Conservation (phyloP, 192 early-diverging fungal species). For the Coemansia sp. region DNA sequence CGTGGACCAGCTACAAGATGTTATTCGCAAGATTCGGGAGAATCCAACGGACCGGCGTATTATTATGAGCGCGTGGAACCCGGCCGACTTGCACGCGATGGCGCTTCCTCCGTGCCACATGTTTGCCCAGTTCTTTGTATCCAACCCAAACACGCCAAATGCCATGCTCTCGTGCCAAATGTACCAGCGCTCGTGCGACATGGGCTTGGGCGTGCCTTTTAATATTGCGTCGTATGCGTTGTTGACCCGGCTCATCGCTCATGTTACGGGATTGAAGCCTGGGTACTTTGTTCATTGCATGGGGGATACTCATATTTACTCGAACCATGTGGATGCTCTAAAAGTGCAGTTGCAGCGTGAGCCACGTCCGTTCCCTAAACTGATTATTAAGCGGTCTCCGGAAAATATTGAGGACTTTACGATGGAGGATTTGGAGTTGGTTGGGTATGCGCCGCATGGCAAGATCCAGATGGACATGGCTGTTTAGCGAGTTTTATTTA, state of each 20-base stretch:
- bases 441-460: constrained; percentile 80
- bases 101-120: constrained; percentile 97
- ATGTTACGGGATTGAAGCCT: constrained; percentile 78
- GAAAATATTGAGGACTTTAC: constrained; percentile 70
- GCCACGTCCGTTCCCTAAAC: constrained; percentile 80
- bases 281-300: constrained; percentile 89
- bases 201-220: constrained; percentile 97
- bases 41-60: constrained; percentile 90
- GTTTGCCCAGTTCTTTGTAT: constrained; percentile 96
- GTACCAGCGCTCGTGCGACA: constrained; percentile 94
- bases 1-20: constrained; percentile 88
- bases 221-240: constrained; percentile 97
- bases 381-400: constrained; percentile 62
- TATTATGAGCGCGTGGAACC: constrained; percentile 96
- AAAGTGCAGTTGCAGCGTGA: constrained; percentile 72
- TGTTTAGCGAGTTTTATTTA: constrained; percentile 55
- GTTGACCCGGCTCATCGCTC: constrained; percentile 85
- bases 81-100: constrained; percentile 84
- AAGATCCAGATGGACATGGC: constrained; percentile 96
- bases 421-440: constrained; percentile 76
- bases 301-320: constrained; percentile 95
- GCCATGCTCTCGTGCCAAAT: constrained; percentile 83
- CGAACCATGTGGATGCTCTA: constrained; percentile 86
- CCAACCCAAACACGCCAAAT: constrained; percentile 58
- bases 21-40: constrained; percentile 81